Evolutionary conservation across 441 rosid genomes (phyloP).

Genomic region (Rhodomyrtus psidioides): DNA sequence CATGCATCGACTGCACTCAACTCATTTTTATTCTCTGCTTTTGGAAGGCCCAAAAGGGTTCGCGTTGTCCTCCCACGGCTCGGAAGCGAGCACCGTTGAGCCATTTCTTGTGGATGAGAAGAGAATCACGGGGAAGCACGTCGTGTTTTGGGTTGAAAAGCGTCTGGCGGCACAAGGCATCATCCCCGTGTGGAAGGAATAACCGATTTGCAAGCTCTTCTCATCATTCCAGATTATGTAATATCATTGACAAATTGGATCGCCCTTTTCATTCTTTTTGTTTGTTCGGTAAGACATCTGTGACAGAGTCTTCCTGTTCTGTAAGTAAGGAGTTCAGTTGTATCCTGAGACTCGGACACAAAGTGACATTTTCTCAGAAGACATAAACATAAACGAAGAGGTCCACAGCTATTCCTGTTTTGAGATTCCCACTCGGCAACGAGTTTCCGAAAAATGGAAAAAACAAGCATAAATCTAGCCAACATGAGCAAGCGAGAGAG

Average conservation of each 20-base stretch:
- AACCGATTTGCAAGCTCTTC: not conserved
- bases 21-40: not conserved
- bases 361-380: not conserved
- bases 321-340: not conserved
- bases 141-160: slow-evolving; percentile 89
- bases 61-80: slow-evolving; percentile 66
- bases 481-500: not conserved
- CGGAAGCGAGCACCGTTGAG: slow-evolving; percentile 81
- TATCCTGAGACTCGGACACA: not conserved
- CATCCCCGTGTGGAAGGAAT: slow-evolving; percentile 72
- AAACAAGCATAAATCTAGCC: not conserved
- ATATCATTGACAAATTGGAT: not conserved
- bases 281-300: not conserved
- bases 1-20: not conserved
- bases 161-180: slow-evolving; percentile 95
- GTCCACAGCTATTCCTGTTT: not conserved
- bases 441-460: not conserved
- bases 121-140: slow-evolving; percentile 60
- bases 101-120: slow-evolving; percentile 90
- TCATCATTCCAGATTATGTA: slow-evolving; percentile 4
- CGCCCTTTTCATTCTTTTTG: not conserved
- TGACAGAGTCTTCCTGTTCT: not conserved
- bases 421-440: not conserved
- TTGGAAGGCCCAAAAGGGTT: slow-evolving; percentile 72
- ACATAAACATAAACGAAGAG: not conserved